Base-by-base conservation (phyloP, 345 rosid species). In the Lumnitzera littorea region DNA sequence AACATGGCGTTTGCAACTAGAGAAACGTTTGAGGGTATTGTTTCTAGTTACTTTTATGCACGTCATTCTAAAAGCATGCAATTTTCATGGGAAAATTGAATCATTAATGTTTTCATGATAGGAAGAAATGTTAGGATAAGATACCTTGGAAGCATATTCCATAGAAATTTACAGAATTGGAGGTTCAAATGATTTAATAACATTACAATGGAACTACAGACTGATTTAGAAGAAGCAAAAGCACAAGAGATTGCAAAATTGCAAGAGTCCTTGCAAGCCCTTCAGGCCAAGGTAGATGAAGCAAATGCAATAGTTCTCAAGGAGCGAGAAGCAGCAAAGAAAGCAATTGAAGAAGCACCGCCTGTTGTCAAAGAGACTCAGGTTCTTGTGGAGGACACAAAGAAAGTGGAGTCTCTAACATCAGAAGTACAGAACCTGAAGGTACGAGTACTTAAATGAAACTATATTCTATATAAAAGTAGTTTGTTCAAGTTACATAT, bases 281-380 rank as follows among this genome's bases (percentile, higher is more conserved):
- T 79, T 72, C 80, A 79, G 64, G 69, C 61, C 61, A 76, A 79
- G 62, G 61, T 79, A 23, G 78, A 79, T 9, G 84, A 79, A 63
- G 48, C 84, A 50, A 75, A 72, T 55, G 59, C 64, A 9, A 49
- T 64, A 62, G 61, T 76, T 36, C 70, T 58, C 48, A 70, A 68
- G 64, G 84, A 76, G 63, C 58, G 69, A 53, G 84, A 79, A 25
- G 62, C 66, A 49, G 75, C 78, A 15, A 79, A 68, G 66, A 79
- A 79, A 60, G 74, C 80, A 57, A 65, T 79, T 15, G 76, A 79
- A 66, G 84, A 76, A 63, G 78, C 84, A 51, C 84, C 84, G 63
- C 80, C 80, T 9, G 76, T 73, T 36, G 41, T 79, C 27, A 64
- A 79, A 66, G 84, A 79, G 67, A 79, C 84, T 46, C 76, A 79